A percentile compares a stretch with the other conserved stretches of the same genome.
Evolutionary conservation across 1,139 yeast genomes (phyloP).

Genomic region (Saccharomycopsis hybrid): DNA sequence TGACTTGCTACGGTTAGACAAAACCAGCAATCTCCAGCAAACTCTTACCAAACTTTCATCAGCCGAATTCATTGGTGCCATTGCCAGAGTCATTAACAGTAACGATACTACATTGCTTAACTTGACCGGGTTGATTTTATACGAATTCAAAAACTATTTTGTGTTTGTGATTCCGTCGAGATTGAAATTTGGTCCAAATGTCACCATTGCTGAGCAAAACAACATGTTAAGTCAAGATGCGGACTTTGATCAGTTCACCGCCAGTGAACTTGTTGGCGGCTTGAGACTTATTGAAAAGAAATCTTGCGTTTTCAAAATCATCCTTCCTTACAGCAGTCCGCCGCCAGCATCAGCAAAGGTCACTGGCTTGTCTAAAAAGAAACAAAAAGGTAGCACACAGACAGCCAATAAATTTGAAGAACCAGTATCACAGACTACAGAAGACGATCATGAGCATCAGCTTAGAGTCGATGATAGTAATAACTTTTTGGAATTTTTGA

Average conservation of each 20-base stretch:
- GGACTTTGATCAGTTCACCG: slow-evolving; percentile 23
- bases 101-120: slow-evolving; percentile 58
- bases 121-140: slow-evolving; percentile 67
- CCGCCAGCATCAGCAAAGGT: slow-evolving; percentile 7
- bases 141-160: slow-evolving; percentile 80
- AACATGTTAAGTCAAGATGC: background rate
- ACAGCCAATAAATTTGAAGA: slow-evolving; percentile 25
- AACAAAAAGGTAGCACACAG: too few species aligned
- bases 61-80: slow-evolving; percentile 83
- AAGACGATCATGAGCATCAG: background rate
- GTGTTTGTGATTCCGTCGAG: slow-evolving; percentile 51
- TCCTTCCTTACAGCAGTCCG: slow-evolving; percentile 34
- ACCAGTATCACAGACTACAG: background rate
- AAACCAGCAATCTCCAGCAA: slow-evolving; percentile 26
- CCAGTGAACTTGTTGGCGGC: slow-evolving; percentile 42
- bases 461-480: slow-evolving; percentile 23
- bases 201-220: slow-evolving; percentile 16
- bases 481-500: slow-evolving; percentile 48
- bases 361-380: too few species aligned
- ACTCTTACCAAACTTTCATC: slow-evolving; percentile 55
- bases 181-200: slow-evolving; percentile 29
- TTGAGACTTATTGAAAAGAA: slow-evolving; percentile 52
- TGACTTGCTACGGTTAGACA: slow-evolving; percentile 37
- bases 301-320: slow-evolving; percentile 53
- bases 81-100: slow-evolving; percentile 52